Base-by-base conservation (phyloP, 2,329 filamentous ascomycete species). In the Epichloe brachyelytri region DNA sequence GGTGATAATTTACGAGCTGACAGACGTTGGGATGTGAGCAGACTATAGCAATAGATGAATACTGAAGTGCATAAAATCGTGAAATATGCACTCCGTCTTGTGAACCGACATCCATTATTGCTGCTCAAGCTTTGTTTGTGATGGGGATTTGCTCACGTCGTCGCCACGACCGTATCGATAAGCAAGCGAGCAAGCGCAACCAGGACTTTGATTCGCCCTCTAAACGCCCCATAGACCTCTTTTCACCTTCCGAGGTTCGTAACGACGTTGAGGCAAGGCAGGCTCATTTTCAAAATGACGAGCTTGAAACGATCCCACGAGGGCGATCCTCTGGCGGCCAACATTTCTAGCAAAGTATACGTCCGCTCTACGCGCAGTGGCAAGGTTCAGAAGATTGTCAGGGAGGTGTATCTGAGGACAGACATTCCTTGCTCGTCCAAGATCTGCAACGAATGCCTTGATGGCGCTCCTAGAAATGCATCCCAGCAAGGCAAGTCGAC, bases 301-400 rank as follows among this genome's bases (percentile, higher is more conserved):
- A 84, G 80, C 61, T 73, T 85, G 55, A 85, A 85, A 65, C 68
- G 81, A 62, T 71, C 74, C 8, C 64, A 73, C 44, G 74, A 72
- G 26, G 66, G 70, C 26, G 77, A 80, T 51, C 69, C 76, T 11
- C 65, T 73, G 54, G 77, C 82, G 33, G 75, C 83, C 45, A 95
- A 86, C 63, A 85, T 97, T 57, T 91, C 89, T 34, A 96, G 86
- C 78, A 98, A 97, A 72, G 82, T 94, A 61, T 98, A 94, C 65
- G 87, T 98, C 56, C 81, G 93, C 54, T 96, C 93, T 26, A 95
- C 91, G 46, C 90, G 88, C 69, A 93, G 83, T 68, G 93, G 93
- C 68, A 96, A 96, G 73, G 91, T 97, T 54, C 93, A 97, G 69
- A 98, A 98, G 76, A 94, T 98, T 63, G 93, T 98, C 58, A 83